A percentile compares a stretch with the other conserved stretches of the same genome.
Evolutionary conservation across 208 protist genomes (phyloP).

Genomic region (Lotmaria passim): DNA sequence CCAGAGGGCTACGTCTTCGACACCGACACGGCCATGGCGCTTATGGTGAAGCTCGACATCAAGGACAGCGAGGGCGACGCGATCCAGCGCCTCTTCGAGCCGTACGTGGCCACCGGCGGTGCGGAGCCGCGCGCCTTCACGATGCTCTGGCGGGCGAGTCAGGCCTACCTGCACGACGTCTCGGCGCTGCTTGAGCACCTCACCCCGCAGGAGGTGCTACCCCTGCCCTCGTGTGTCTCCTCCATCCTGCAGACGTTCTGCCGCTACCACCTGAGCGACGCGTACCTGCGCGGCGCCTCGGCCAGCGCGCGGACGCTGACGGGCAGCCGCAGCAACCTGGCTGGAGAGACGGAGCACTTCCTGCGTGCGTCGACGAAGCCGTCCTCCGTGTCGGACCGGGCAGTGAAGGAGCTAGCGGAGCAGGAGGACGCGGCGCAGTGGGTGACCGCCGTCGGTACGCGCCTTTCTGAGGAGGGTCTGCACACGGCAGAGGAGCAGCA

Average conservation of each 20-base stretch:
- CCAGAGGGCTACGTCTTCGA: conserved; percentile 36
- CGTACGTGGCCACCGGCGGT: conserved; percentile 56
- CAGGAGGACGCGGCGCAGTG: conserved; percentile 33
- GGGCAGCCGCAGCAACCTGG: conserved; percentile 37
- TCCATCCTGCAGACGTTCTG: conserved; percentile 64
- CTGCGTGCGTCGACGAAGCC: conserved; percentile 62
- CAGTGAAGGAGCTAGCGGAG: conserved; percentile 38
- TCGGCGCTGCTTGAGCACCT: conserved; percentile 58
- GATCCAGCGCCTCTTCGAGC: conserved; percentile 54
- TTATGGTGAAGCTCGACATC: conserved; percentile 36
- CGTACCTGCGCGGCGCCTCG: conserved; percentile 37
- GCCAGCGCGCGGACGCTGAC: conserved; percentile 45
- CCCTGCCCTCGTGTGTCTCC: conserved; percentile 62
- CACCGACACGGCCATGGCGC: conserved; percentile 35
- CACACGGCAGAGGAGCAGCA: conserved; percentile 36
- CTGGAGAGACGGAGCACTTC: conserved; percentile 79
- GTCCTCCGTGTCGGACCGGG: conserved; percentile 65
- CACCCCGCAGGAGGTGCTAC: conserved; percentile 42
- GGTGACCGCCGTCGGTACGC: conserved; percentile 31
- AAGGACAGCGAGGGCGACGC: conserved; percentile 37
- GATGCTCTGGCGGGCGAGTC: conserved; percentile 78
- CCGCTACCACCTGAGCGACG: conserved; percentile 71
- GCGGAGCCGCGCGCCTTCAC: conserved; percentile 68
- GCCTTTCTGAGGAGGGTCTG: conserved; percentile 24
- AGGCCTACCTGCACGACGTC: conserved; percentile 75